Percentiles rank a stretch among this genome's conserved stretches.
phyloP scores from a whole-genome alignment of 192 early-diverging fungal genomes.

The Backusella australiensis region DNA sequence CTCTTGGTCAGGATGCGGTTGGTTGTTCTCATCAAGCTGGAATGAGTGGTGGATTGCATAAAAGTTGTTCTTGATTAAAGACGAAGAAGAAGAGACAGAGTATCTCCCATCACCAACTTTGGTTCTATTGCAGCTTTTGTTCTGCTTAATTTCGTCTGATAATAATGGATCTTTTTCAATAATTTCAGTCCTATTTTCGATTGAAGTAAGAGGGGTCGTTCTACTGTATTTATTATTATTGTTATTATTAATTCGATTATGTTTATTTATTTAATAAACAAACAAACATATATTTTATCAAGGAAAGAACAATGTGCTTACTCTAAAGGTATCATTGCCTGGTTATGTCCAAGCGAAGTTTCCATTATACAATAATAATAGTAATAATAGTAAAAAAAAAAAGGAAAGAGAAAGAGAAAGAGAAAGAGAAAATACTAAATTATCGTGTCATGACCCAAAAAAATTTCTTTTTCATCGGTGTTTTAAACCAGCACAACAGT shows the following conservation, averaged over 20 bases:
- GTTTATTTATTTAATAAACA: background rate
- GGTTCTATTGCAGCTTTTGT: background rate
- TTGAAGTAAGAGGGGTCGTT: slow-evolving; percentile 5
- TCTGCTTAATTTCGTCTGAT: background rate
- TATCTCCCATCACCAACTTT: background rate
- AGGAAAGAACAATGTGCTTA: background rate
- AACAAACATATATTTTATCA: background rate
- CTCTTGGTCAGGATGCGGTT: background rate
- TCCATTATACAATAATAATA: background rate
- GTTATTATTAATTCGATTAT: background rate
- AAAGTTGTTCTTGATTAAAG: background rate
- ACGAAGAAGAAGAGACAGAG: background rate
- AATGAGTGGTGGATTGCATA: background rate
- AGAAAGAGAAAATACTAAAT: background rate
- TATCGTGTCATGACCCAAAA: background rate
- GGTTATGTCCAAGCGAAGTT: background rate
- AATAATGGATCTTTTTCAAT: background rate
- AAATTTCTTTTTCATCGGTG: background rate
- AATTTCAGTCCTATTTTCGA: slow-evolving; percentile 4
- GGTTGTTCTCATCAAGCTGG: background rate
- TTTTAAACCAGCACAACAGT: background rate
- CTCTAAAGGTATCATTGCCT: background rate
- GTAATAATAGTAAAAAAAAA: background rate
- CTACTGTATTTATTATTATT: background rate
- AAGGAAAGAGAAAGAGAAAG: background rate